Conservation (phyloP, 1,284 basidiomycete species). For the Cryptococcus deneoformans region DNA sequence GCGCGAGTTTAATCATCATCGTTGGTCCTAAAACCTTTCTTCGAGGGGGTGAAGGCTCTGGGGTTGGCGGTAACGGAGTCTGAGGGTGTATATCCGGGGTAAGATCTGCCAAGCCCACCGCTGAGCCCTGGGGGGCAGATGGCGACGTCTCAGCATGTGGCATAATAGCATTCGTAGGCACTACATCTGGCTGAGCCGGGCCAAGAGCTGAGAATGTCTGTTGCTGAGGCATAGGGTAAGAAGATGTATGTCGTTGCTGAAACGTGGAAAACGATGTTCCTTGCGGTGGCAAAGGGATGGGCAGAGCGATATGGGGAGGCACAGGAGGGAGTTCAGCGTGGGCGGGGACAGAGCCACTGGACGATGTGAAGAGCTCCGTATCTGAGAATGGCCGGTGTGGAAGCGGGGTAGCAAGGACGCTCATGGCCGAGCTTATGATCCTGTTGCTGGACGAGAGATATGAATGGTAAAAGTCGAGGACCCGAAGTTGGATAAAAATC, state of each 20-base stretch:
- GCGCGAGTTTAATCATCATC: conserved; percentile 34
- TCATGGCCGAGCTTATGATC: conserved; percentile 1
- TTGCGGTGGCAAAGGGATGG: conserved; percentile 1
- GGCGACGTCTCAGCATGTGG: conserved; percentile 5
- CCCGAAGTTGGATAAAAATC: not conserved
- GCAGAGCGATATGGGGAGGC: conserved; percentile 1
- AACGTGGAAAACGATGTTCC: conserved; percentile 14
- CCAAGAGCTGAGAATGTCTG: conserved; percentile 23
- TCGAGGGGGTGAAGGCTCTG: conserved; percentile 30
- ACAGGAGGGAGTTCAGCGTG: conserved; percentile 13
- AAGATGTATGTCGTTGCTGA: conserved; percentile 19
- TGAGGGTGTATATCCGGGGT: conserved; percentile 16
- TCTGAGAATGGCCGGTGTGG: conserved; percentile 11
- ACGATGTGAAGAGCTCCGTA: conserved; percentile 12
- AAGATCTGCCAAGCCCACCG: conserved; percentile 7
- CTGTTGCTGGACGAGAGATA: no score
- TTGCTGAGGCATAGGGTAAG: conserved; percentile 14
- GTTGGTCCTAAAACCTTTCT: conserved; percentile 26
- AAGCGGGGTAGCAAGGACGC: conserved; percentile 13
- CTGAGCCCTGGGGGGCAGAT: conserved; percentile 12
- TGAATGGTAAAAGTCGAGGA: not conserved
- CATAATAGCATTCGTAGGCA: not conserved
- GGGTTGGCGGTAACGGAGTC: conserved; percentile 26
- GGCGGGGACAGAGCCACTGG: conserved; percentile 14
- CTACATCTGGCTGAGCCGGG: conserved; percentile 3